A percentile compares a stretch with the other conserved stretches of the same genome.
Evolutionary conservation across 106 monocot species (phyloP).

Genomic region (Amphibolis antarctica): DNA sequence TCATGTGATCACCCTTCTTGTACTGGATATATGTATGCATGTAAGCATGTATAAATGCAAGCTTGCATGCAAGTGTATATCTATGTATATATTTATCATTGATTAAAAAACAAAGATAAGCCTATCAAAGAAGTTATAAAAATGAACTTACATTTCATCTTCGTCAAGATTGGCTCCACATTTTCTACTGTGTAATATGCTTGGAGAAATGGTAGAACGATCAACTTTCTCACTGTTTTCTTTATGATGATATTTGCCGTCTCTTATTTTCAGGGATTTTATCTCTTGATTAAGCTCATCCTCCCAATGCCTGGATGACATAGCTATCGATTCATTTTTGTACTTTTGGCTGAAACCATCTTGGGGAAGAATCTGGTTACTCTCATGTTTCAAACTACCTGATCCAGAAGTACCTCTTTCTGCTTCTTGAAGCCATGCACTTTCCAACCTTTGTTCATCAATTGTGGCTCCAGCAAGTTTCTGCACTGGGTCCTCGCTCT

Average conservation of each 20-base stretch:
- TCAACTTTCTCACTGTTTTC: background rate
- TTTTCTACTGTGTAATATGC: slow-evolving; percentile 10
- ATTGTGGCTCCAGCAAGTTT: background rate
- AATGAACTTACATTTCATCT: slow-evolving; percentile 11
- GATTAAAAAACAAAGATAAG: background rate
- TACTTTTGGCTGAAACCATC: background rate
- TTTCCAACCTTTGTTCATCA: slow-evolving; percentile 51
- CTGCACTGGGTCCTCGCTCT: background rate
- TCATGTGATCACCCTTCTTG: too few species aligned
- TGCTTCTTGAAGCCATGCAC: slow-evolving; percentile 59
- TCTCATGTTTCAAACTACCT: slow-evolving; percentile 3
- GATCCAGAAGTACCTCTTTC: slow-evolving; percentile 31
- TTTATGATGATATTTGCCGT: background rate
- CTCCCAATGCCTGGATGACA: slow-evolving; percentile 25
- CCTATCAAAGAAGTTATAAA: background rate
- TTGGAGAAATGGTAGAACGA: slow-evolving; percentile 14
- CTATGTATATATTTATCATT: background rate
- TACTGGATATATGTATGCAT: too few species aligned
- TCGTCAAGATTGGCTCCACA: slow-evolving; percentile 3
- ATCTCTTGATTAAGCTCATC: slow-evolving; percentile 22
- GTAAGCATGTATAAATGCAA: too few species aligned
- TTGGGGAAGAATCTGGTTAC: slow-evolving; percentile 3
- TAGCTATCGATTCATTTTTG: background rate
- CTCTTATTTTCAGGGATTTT: slow-evolving; percentile 11
- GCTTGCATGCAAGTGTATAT: too few species aligned